Evolutionary conservation across 768 basidiomycete species (phyloP), one percentile per base, ranked within the genome.

Genomic region (Lyophyllum atratum): DNA sequence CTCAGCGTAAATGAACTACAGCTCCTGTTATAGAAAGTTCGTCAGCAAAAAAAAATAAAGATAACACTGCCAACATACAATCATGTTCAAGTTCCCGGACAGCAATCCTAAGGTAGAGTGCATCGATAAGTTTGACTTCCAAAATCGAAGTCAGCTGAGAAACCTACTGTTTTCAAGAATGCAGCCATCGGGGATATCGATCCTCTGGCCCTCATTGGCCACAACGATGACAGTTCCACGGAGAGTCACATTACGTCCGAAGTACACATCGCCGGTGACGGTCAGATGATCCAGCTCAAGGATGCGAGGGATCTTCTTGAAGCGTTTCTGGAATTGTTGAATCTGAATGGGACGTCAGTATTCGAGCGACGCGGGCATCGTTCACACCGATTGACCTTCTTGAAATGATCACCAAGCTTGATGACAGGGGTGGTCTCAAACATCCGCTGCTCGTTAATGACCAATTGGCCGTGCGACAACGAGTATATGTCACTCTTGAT

Each of bases 361-460:
- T 19, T 9, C 29, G 22, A 52, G 21, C 19, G 9, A 15, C 14
- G 25, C n/a, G 52, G 12, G 28, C 25, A 58, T 37, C 10, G 11
- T 25, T n/a, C 40, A 22, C 25, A 43, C 33, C 15, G 44, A 26
- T 15, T 55, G 54, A 92, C 90, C 85, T 93, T 95, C 83, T 95
- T 97, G 85, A 98, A 97, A 71, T 92, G 90, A 72, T 95, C 93
- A 44, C 95, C 94, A 48, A 97, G 84, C 79, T 97, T 97, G 82
- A 98, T 92, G 48, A 96, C 93, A n/a, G 95, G 96, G 25, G 92
- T 88, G 19, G 85, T 90, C 66, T 82, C 85, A 67, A 95, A 94
- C 86, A 93, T 89, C 63, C 92, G 77, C 37, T 82, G 78, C 59
- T 85, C 84, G 69, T 90, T 93, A 80, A 97, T 90, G 61, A 92